These are phyloP conservation scores for Arabidopsis arenosa DNA, from an alignment of 345 rosid species.

Conservation along the genomic window DNA sequence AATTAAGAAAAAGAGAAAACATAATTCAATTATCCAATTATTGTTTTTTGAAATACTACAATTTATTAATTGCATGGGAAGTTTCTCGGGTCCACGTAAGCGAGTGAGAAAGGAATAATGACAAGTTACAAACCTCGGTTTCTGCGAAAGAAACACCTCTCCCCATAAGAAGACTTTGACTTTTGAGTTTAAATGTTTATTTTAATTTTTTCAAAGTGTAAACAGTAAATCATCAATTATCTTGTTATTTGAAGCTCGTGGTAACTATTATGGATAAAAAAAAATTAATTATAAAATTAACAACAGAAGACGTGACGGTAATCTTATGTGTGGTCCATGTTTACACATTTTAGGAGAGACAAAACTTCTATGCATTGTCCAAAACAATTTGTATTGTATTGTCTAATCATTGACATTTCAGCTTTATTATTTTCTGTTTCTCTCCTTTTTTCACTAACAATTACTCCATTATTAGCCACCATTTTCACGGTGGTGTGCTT, in stretches of 20 bases:
- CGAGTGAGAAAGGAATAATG: slow-evolving; percentile 44
- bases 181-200: slow-evolving; percentile 19
- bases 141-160: slow-evolving; percentile 40
- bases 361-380: slow-evolving; percentile 41
- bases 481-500: slow-evolving; percentile 20
- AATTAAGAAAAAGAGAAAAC: background rate
- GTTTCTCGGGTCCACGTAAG: slow-evolving; percentile 37
- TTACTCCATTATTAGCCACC: slow-evolving; percentile 1
- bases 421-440: slow-evolving; percentile 19
- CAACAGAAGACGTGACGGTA: slow-evolving; percentile 32
- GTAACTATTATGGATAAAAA: slow-evolving; percentile 23
- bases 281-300: slow-evolving; percentile 23
- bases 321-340: slow-evolving; percentile 48
- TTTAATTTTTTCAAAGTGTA: background rate
- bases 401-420: slow-evolving; percentile 45
- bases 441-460: background rate
- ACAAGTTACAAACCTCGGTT: slow-evolving; percentile 43
- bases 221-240: slow-evolving; percentile 30
- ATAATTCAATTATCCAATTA: slow-evolving; percentile 16
- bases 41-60: background rate
- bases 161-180: slow-evolving; percentile 44
- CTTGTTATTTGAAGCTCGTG: slow-evolving; percentile 33
- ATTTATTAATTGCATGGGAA: slow-evolving; percentile 27
- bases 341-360: slow-evolving; percentile 52
- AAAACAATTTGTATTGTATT: slow-evolving; percentile 27